These are phyloP conservation scores for Fusarium sp. DNA, from an alignment of 2,329 filamentous ascomycete species.

Conservation along the genomic window DNA sequence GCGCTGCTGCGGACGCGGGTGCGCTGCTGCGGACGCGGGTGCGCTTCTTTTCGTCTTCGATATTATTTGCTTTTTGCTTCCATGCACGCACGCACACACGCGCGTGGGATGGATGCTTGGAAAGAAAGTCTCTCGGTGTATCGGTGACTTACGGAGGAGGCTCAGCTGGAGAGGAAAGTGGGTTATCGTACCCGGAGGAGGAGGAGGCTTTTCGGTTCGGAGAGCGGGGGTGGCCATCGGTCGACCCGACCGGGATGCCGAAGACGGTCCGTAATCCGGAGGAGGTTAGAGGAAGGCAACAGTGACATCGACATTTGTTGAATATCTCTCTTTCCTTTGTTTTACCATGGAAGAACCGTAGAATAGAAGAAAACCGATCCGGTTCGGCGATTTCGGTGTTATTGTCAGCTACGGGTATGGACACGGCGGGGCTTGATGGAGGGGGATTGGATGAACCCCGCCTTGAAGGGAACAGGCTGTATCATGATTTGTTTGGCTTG, in stretches of 20 bases:
- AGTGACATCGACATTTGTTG: not conserved
- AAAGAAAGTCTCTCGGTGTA: not conserved
- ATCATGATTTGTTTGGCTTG: not conserved
- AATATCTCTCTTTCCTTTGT: not conserved
- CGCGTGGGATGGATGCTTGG: not conserved
- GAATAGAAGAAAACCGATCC: not conserved
- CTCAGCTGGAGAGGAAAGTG: not conserved
- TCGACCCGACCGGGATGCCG: conserved; percentile 2
- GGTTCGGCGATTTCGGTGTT: conserved; percentile 5
- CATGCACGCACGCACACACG: not conserved
- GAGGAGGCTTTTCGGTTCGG: not conserved
- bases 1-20: not conserved
- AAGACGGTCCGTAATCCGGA: conserved; percentile 2
- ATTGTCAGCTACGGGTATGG: not conserved
- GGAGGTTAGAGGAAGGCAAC: not conserved
- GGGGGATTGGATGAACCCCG: conserved; percentile 7
- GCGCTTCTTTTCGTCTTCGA: not conserved
- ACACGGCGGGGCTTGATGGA: not conserved
- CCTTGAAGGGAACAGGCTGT: not conserved
- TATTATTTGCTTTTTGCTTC: not conserved
- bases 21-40: not conserved
- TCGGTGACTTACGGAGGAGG: not conserved
- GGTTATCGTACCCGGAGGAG: not conserved
- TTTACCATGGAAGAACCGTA: not conserved
- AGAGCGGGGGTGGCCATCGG: not conserved